phyloP scores from a whole-genome alignment of 306 rosid species.

The Rubus parviflorus region DNA sequence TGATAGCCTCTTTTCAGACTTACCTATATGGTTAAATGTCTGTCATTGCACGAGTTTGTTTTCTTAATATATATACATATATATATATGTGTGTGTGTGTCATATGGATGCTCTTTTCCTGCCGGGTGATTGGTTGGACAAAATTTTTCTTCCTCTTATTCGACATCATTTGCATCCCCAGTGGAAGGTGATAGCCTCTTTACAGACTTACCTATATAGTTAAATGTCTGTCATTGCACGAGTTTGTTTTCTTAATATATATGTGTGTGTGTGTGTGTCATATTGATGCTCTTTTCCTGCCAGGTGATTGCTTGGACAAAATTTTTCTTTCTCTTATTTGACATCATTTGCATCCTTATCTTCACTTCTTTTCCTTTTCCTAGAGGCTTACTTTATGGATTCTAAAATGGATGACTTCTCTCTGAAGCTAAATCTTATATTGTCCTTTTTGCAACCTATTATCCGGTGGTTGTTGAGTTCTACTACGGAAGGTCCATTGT shows the following conservation, averaged over 20 bases:
- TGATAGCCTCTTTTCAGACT: conserved; percentile 48
- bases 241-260: not conserved
- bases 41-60: conserved; percentile 5
- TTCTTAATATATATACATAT: not conserved
- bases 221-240: not conserved
- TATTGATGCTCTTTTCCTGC: not conserved
- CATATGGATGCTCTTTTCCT: not conserved
- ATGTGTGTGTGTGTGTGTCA: no score
- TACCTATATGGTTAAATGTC: conserved; percentile 12
- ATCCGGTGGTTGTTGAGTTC: not conserved
- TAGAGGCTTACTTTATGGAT: not conserved
- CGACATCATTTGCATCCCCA: conserved; percentile 45
- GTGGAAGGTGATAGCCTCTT: conserved; percentile 82
- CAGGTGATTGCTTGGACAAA: no score
- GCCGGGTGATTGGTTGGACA: no score
- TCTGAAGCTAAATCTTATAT: not conserved
- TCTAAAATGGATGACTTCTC: not conserved
- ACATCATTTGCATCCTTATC: not conserved
- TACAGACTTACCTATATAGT: conserved; percentile 35
- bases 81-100: not conserved
- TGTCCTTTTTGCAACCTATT: not conserved
- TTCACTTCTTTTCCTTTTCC: not conserved
- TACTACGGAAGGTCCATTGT: not conserved
- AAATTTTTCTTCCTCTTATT: not conserved
- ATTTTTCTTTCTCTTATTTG: not conserved